These are phyloP conservation scores for Phanerodontia chrysosporium DNA, from an alignment of 768 basidiomycete genomes.

Conservation along the genomic window DNA sequence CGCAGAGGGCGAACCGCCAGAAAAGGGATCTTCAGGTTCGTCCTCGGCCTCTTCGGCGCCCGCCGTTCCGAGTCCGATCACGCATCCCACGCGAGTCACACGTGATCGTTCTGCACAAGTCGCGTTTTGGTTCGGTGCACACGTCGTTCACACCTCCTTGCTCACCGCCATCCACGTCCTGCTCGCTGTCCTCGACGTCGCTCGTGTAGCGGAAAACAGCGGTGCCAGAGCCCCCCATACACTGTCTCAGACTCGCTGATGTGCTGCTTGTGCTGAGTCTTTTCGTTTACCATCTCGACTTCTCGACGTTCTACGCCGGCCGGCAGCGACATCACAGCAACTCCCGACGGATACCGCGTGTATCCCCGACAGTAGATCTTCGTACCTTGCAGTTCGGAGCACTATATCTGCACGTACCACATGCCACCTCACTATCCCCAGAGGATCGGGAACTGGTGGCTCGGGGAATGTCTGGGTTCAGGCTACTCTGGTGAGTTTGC, in stretches of 20 bases:
- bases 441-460: slow-evolving; percentile 55
- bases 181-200: neutral
- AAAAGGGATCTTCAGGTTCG: neutral
- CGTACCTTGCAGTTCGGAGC: neutral
- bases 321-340: neutral
- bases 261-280: slow-evolving; percentile 1
- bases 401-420: neutral
- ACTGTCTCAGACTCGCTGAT: neutral
- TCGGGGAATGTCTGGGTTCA: slow-evolving; percentile 58
- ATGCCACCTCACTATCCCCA: slow-evolving; percentile 25
- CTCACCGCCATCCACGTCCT: neutral
- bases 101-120: slow-evolving; percentile 16
- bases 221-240: neutral
- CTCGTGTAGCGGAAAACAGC: neutral
- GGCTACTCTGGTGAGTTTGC: slow-evolving; percentile 64
- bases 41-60: neutral
- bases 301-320: neutral
- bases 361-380: neutral
- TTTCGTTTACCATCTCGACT: neutral
- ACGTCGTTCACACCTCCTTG: neutral
- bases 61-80: neutral
- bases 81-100: slow-evolving; percentile 9
- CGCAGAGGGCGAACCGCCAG: neutral
- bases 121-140: slow-evolving; percentile 9
- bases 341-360: neutral